These are phyloP conservation scores for Schizonepeta tenuifolia DNA, from an alignment of 257 asterid genomes.

Conservation along the genomic window DNA sequence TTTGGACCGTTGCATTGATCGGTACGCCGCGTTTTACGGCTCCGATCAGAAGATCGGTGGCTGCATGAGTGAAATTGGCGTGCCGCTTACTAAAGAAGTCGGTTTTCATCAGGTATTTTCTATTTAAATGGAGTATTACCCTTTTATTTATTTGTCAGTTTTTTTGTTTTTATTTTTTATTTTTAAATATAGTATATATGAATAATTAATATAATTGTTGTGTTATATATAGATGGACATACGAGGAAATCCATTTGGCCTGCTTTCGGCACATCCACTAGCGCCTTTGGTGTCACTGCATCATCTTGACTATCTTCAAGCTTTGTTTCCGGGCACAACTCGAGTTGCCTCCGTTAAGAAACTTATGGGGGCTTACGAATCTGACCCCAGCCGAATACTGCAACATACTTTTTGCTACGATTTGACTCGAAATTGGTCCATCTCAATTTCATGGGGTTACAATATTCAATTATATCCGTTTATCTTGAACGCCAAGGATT, in stretches of 20 bases:
- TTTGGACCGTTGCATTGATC: conserved; percentile 75
- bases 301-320: conserved; percentile 68
- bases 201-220: too few species aligned
- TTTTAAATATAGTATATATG: neutral
- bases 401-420: conserved; percentile 77
- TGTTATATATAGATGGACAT: conserved; percentile 54
- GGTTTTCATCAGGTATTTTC: conserved; percentile 89
- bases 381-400: conserved; percentile 61
- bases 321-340: conserved; percentile 47
- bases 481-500: conserved; percentile 41
- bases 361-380: conserved; percentile 47
- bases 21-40: conserved; percentile 71
- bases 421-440: conserved; percentile 56
- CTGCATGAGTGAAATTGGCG: conserved; percentile 74
- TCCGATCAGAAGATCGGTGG: conserved; percentile 74
- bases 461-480: conserved; percentile 59
- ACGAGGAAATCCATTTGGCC: conserved; percentile 66
- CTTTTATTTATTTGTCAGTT: neutral
- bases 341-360: conserved; percentile 55
- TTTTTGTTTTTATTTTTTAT: neutral
- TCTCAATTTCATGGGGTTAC: conserved; percentile 82
- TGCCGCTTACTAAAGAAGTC: conserved; percentile 67
- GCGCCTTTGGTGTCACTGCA: conserved; percentile 78
- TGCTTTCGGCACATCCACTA: conserved; percentile 81
- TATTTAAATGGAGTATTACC: too few species aligned